Evolutionary conservation across 371 early-diverging fungal genomes (phyloP).

Genomic region (Mucor plumbeus): DNA sequence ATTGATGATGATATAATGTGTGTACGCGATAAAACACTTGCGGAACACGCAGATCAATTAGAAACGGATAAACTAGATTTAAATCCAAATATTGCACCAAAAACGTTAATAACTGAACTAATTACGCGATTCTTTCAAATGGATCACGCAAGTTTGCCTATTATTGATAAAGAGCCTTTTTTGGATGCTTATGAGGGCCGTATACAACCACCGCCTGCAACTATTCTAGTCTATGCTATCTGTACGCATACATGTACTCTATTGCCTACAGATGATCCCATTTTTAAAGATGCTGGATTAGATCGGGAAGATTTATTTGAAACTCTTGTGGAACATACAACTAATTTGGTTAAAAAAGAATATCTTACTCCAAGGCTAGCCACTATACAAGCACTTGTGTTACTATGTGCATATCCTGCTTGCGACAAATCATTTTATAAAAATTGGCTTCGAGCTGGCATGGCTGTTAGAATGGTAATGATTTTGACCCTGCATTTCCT

Average conservation of each 20-base stretch:
- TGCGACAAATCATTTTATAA: slow-evolving; percentile 35
- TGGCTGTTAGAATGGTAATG: slow-evolving; percentile 55
- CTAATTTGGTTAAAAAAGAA: slow-evolving; percentile 32
- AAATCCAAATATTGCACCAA: slow-evolving; percentile 30
- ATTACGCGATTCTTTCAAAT: slow-evolving; percentile 22
- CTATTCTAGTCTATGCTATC: slow-evolving; percentile 46
- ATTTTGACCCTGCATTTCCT: too few relatives aligned
- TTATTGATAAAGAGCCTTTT: slow-evolving; percentile 40
- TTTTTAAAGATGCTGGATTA: slow-evolving; percentile 31
- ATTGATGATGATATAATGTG: slow-evolving; percentile 39
- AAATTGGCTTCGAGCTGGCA: slow-evolving; percentile 51
- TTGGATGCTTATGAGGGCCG: slow-evolving; percentile 41
- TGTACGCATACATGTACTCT: slow-evolving; percentile 39
- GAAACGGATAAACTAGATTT: slow-evolving; percentile 23
- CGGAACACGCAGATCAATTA: slow-evolving; percentile 31
- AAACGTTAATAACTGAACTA: slow-evolving; percentile 32
- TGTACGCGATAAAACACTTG: slow-evolving; percentile 34
- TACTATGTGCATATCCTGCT: slow-evolving; percentile 43
- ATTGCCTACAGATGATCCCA: slow-evolving; percentile 31
- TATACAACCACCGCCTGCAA: slow-evolving; percentile 36
- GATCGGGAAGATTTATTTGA: slow-evolving; percentile 36
- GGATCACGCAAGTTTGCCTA: slow-evolving; percentile 26
- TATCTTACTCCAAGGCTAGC: slow-evolving; percentile 41
- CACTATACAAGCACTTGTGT: slow-evolving; percentile 48
- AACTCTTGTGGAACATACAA: slow-evolving; percentile 34